Evolutionary conservation across 163 green algal genomes (phyloP).

Genomic region (Picocystis sp.): DNA sequence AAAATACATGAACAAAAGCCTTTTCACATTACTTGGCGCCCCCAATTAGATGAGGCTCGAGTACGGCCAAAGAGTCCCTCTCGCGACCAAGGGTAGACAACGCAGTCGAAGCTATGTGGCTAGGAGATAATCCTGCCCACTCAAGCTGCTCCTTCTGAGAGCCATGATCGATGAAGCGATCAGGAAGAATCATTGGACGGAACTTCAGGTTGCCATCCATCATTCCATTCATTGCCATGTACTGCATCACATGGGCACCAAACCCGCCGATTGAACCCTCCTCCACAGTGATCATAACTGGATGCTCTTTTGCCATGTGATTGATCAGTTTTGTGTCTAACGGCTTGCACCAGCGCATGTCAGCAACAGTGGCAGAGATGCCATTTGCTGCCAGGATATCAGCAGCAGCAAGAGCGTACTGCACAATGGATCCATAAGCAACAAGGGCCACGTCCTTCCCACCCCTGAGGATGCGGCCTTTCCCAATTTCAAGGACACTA

Average conservation of each 20-base stretch:
- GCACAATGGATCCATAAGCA: constrained; percentile 72
- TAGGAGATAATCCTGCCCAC: constrained; percentile 66
- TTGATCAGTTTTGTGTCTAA: constrained; percentile 70
- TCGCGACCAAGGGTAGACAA: constrained; percentile 50
- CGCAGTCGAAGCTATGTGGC: constrained; percentile 74
- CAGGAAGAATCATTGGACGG: constrained; percentile 83
- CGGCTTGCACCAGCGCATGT: constrained; percentile 98
- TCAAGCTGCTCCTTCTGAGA: constrained; percentile 69
- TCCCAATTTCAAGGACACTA: constrained; percentile 60
- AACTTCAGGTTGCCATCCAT: constrained; percentile 84
- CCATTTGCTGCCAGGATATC: constrained; percentile 63
- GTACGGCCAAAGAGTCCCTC: constrained; percentile 1
- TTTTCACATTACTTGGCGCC: too few species aligned
- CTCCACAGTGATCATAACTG: constrained; percentile 89
- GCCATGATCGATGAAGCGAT: constrained; percentile 94
- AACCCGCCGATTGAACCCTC: constrained; percentile 94
- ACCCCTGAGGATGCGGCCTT: constrained; percentile 54
- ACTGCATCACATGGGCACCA: constrained; percentile 84
- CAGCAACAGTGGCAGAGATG: constrained; percentile 75
- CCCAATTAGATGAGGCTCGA: neutral
- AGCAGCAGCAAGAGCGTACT: constrained; percentile 69
- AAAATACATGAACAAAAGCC: too few species aligned
- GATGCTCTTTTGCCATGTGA: constrained; percentile 47
- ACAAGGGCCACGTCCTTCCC: constrained; percentile 82
- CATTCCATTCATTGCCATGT: constrained; percentile 62